Evolutionary conservation across 768 basidiomycete species (phyloP), one percentile per base, ranked within the genome.

Genomic region (Boletus vinaceobasis): DNA sequence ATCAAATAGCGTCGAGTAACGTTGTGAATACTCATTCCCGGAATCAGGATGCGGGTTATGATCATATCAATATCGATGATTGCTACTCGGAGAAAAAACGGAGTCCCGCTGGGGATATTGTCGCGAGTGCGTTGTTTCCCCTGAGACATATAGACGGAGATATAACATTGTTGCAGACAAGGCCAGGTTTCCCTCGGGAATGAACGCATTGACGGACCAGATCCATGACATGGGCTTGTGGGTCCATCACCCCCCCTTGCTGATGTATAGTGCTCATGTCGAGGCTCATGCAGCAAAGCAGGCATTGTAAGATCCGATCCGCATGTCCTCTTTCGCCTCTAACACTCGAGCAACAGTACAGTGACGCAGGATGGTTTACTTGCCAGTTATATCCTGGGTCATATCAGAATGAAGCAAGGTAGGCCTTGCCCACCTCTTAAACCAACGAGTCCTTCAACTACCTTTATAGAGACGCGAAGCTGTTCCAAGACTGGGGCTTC

Each of bases 301-400:
- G 84, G 84, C 7, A 85, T 86, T 48, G 85, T 86, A 60, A 58
- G 80, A 62, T 11, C 17, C 14, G 27, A 45, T 36, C n/a, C 37
- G 8, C 23, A 14, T 47, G n/a, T 49, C 27, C 23, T 46, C 33
- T 27, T 55, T 53, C 21, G 14, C 32, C 17, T 13, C 38, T 64
- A 31, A 61, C 47, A 19, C 42, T 26, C 14, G 37, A 3, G 40
- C n/a, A 29, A 33, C 43, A 84, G 84, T 86, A 86, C 57, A 81
- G 84, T 55, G 83, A 85, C 59, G 77, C 85, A 0, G 85, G 85
- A 19, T 86, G 84, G 85, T 84, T 78, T 61, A 86, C 85, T 26
- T 87, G 85, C 60, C 76, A 78, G 43, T 54, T 78, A 11, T 87
- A 85, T 63, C 85, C 85, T 21, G 85, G 85, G 19, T 86, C 85